Evolutionary conservation across 1,139 yeast species (phyloP).

Genomic region (Blastobotrys arbuscula): DNA sequence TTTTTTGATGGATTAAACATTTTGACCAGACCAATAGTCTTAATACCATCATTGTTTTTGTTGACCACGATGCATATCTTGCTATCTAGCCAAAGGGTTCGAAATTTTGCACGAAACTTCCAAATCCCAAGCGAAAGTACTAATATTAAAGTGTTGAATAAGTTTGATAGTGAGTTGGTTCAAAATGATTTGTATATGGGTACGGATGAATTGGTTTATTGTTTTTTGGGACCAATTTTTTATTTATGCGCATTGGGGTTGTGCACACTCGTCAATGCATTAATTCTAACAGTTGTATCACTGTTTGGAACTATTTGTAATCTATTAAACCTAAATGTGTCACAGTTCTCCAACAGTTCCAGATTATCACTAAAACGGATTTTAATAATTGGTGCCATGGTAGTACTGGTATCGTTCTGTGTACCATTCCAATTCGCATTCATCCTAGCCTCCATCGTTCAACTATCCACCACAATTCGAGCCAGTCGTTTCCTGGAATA

Average conservation of each 20-base stretch:
- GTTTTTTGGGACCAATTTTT: conserved; percentile 53
- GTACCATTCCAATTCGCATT: conserved; percentile 33
- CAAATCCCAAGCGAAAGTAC: conserved; percentile 17
- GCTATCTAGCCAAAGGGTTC: conserved; percentile 6
- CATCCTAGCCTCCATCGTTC: conserved; percentile 38
- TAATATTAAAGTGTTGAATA: conserved; percentile 19
- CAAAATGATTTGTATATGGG: conserved; percentile 49
- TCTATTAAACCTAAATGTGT: background rate
- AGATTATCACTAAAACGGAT: conserved; percentile 12
- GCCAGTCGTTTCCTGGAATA: background rate
- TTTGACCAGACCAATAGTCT: background rate
- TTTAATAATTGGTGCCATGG: conserved; percentile 12
- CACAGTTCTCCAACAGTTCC: background rate
- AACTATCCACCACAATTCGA: conserved; percentile 17
- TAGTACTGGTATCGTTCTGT: conserved; percentile 15
- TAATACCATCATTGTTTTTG: conserved; percentile 4
- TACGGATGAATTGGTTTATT: conserved; percentile 43
- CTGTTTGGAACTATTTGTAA: background rate
- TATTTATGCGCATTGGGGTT: conserved; percentile 45
- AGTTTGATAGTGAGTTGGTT: conserved; percentile 27
- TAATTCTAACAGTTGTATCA: conserved; percentile 3
- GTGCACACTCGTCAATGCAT: conserved; percentile 34
- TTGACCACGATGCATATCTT: conserved; percentile 12
- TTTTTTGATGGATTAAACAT: conserved; percentile 40
- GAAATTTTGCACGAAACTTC: conserved; percentile 10